A percentile compares a stretch with the other conserved stretches of the same genome.
Evolutionary conservation across 2,329 filamentous ascomycete species (phyloP).

Genomic region (Elsinoe ampelina): DNA sequence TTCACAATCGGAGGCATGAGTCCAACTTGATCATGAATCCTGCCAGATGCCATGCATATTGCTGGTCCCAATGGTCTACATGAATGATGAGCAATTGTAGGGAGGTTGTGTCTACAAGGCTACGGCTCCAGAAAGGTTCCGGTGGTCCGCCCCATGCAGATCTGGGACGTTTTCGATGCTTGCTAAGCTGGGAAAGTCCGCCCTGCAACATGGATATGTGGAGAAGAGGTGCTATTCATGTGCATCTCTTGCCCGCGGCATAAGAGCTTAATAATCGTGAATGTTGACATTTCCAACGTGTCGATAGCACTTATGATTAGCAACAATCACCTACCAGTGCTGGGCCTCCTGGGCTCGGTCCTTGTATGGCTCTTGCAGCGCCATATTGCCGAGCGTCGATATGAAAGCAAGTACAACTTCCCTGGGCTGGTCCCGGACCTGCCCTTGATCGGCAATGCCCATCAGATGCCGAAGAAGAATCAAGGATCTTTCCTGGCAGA

Average conservation of each 20-base stretch:
- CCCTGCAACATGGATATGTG: background rate
- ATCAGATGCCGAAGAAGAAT: background rate
- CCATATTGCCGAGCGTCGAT: background rate
- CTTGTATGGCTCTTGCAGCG: background rate
- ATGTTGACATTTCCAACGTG: background rate
- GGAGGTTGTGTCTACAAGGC: no score
- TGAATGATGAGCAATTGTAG: no score
- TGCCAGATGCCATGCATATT: no score
- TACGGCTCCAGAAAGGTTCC: background rate
- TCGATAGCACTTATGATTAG: background rate
- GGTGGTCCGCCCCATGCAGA: background rate
- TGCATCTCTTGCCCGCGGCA: background rate
- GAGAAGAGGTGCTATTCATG: background rate
- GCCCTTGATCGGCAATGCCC: conserved; percentile 7
- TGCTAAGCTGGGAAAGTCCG: background rate
- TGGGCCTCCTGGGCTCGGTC: background rate
- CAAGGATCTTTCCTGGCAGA: background rate
- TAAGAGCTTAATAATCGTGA: background rate
- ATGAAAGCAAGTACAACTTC: background rate
- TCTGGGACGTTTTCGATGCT: background rate
- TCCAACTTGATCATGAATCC: no score
- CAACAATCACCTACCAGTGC: background rate
- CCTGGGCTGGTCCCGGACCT: conserved; percentile 4
- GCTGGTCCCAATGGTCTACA: no score
- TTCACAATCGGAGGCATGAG: no score